Base-by-base conservation (phyloP, 768 basidiomycete species). In the Nevesoporus exiguus region DNA sequence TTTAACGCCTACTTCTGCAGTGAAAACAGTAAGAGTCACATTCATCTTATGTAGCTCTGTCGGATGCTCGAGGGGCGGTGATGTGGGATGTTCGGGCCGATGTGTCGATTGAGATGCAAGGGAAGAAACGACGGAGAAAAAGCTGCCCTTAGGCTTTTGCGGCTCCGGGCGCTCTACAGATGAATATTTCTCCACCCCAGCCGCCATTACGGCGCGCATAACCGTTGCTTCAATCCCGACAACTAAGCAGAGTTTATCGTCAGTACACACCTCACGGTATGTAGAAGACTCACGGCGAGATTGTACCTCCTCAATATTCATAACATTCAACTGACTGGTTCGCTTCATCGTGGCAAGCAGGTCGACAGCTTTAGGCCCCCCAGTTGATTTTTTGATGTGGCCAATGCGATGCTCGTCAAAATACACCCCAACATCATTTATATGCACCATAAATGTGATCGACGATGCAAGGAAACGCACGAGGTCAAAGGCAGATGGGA, bases 401-500 rank as follows among this genome's bases (percentile, higher is more conserved):
- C 82, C 81, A 2, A 93, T 74, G 29, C 83, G 74, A 61, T 84
- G 81, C 56, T 85, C 83, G 61, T 97, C 85, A 33, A 96, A 80
- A 66, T 80, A 90, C 21, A 98, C 80, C 57, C 80, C 83, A 47
- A 97, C 82, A 64, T 85, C 78, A 15, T 74, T 73, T 5, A 98
- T 77, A 54, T 84, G 77, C 2, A 79, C 74, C 87, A 96, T 97
- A 73, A 98, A 98, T 0, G 93, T 93, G 47, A 98, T 84, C 1
- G 89, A 90, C 3, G 93, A 93, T 29, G 86, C 79, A n/a, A 98
- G 77, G 68, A 98, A 97, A 17, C 88, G 82, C 15, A 88, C 81
- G 56, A 98, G 84, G 56, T 96, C 91, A 51, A 92, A 88, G 5
- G 86, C 77, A 21, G 81, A 76, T 0, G 90, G 90, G 39, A 95